Base-by-base conservation (phyloP, 2,329 filamentous ascomycete genomes). In the Diaporthe ampelina region DNA sequence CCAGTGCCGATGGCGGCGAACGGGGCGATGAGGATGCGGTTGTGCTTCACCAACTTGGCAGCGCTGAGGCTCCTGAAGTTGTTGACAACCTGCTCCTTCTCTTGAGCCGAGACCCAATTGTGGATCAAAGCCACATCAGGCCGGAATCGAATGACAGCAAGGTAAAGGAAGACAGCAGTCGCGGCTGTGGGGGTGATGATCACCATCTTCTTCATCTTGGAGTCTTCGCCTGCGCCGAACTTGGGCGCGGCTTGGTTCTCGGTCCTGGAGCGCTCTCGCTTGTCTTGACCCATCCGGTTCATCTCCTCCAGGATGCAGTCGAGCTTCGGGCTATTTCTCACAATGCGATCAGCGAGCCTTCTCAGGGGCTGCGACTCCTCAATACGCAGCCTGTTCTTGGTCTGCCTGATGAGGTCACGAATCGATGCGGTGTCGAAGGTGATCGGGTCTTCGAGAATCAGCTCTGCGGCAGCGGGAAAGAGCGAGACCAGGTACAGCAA, bases 401-500 rank as follows among this genome's bases (percentile, higher is more conserved):
- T 8, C 17, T 52, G 43, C 45, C 63, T 37, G 8, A 67, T 29
- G 0, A 52, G 21, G 8, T 67, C 63, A 6, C 63, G 43, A 24
- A 67, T 67, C 0, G 63, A 48, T 9, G 29, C 45, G 21, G n/a
- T 19, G 7, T 67, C 63, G 4, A 52, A 37, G 2, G 63, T 50
- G 29, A 67, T 67, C 0, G 63, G 63, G n/a, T 40, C 21, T 0
- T 52, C 29, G 11, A 52, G 0, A 15, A 74, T 72, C 7, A 74
- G 9, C 32, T 29, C 8, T 8, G 73, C 73, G 0, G 73, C 69
- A 6, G 69, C 73, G 2, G 73, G 69, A 45, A 74, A 74, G n/a
- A 74, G 59, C 1, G 73, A 74, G 3, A 61, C 73, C 4, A 74
- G 63, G 35, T 73, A 74, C 24, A 74, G 54, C 61, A 72, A 17